Evolutionary conservation across 495 filamentous ascomycete species (phyloP), one percentile per base, ranked within the genome.

Genomic region (Bacidia rubella): DNA sequence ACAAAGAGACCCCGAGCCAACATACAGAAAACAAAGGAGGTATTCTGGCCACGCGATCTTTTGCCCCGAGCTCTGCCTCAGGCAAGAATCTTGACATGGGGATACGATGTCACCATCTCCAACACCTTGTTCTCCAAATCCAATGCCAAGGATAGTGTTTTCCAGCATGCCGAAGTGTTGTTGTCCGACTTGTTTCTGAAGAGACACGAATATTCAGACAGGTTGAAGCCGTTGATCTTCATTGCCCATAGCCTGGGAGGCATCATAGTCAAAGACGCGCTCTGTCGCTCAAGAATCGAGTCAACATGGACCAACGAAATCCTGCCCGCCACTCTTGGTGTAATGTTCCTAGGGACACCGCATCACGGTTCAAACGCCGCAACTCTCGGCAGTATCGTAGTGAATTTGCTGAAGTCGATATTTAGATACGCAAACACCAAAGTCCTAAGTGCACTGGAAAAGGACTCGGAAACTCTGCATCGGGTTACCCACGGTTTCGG

Each of bases 231-330:
- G 7, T 39, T 63, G 7, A 46, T 63, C 24, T 61, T 63, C 24
- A 44, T 63, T 11, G 61, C 56, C 11, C 61, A 63, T 52, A 59
- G 48, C 25, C 40, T 63, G 19, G 59, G 61, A 2, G 54, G 61
- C 12, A 54, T 61, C 11, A 21, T 61, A 10, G 51, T 57, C 22
- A 44, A 54, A 29, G 50, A 57, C 41, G 59, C 43, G 0, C 11
- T 55, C 3, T 42, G 25, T 26, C 24, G 25, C 17, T 55, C 46
- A 15, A 11, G 15, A 22, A 90, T 90, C 7, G 86, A 92, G 60
- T 89, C 74, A 58, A 92, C 85, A 83, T 90, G 80, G 59, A 81
- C 81, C 63, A 90, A 92, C 0, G 86, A 89, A 55, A 92, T 82
- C 57, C 84, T 76, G 55, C 85, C 85, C 39, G 79, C 76, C 11